Evolutionary conservation across 2,329 filamentous ascomycete genomes (phyloP).

Genomic region (Mycosphaerella sp.): DNA sequence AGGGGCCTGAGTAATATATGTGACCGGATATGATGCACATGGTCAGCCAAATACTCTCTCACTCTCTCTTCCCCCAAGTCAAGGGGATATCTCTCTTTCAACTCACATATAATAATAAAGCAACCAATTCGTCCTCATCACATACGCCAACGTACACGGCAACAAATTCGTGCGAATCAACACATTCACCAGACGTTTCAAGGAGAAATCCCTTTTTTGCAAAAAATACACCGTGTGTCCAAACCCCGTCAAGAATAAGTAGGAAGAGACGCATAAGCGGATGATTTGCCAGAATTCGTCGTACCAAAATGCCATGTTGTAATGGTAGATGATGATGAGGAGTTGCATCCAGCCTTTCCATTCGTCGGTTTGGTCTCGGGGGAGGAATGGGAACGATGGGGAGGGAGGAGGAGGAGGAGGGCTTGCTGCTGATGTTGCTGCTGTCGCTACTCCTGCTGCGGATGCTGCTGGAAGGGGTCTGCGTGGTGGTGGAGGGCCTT

Average conservation of each 20-base stretch:
- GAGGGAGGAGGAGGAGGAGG: neutral
- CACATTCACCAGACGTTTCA: constrained; percentile 46
- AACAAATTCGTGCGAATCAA: constrained; percentile 54
- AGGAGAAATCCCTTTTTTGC: constrained; percentile 50
- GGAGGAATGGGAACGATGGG: constrained; percentile 36
- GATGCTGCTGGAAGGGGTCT: neutral
- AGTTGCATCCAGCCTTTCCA: constrained; percentile 62
- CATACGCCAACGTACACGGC: constrained; percentile 47
- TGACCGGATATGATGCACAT: neutral
- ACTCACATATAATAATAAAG: constrained; percentile 53
- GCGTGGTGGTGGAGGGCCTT: neutral
- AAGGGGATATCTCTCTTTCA: neutral
- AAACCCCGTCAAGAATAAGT: constrained; percentile 57
- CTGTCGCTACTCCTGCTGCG: no score
- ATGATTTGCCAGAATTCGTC: constrained; percentile 51
- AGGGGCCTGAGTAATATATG: neutral
- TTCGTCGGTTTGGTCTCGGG: constrained; percentile 54
- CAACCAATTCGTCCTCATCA: constrained; percentile 51
- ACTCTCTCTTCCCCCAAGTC: neutral
- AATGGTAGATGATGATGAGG: constrained; percentile 52
- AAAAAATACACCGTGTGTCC: constrained; percentile 56
- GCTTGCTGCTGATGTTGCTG: constrained; percentile 23
- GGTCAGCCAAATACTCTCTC: neutral
- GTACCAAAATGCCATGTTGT: constrained; percentile 47
- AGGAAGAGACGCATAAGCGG: constrained; percentile 50